phyloP scores from a whole-genome alignment of 1,139 yeast genomes.

The Scheffersomyces insectosa region DNA sequence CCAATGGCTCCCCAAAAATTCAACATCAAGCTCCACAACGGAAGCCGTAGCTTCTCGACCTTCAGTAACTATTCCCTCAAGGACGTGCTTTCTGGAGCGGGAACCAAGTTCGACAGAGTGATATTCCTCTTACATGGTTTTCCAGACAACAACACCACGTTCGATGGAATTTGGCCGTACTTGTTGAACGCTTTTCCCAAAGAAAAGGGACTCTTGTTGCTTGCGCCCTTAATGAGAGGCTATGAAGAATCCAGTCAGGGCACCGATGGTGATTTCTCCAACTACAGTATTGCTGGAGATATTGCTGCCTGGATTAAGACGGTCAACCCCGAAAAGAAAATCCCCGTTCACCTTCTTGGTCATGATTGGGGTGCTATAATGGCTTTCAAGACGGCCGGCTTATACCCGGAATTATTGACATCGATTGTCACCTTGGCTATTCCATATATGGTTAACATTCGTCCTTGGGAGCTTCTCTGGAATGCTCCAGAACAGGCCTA shows the following conservation, averaged over 20 bases:
- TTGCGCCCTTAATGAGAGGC: conserved; percentile 45
- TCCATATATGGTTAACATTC: conserved; percentile 35
- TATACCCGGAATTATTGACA: conserved; percentile 37
- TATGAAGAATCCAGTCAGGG: conserved; percentile 41
- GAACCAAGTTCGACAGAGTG: conserved; percentile 25
- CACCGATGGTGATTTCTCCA: conserved; percentile 24
- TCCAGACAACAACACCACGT: conserved; percentile 42
- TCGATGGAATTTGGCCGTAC: conserved; percentile 25
- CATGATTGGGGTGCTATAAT: conserved; percentile 52
- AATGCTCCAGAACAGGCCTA: conserved; percentile 38
- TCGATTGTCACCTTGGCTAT: conserved; percentile 43
- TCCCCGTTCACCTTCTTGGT: conserved; percentile 44
- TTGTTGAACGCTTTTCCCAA: conserved; percentile 18
- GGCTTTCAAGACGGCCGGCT: conserved; percentile 35
- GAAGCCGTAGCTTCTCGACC: conserved; percentile 27
- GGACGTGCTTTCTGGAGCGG: conserved; percentile 16
- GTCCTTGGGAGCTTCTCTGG: conserved; percentile 28
- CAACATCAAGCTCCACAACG: conserved; percentile 21
- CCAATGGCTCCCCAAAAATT: neutral
- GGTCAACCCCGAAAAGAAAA: conserved; percentile 15
- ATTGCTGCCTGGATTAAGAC: conserved; percentile 36
- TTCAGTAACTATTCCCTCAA: conserved; percentile 19
- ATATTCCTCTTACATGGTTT: conserved; percentile 44
- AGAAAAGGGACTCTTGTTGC: conserved; percentile 22
- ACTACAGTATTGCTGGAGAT: conserved; percentile 36